phyloP scores from a whole-genome alignment of 352 stramenopile species.

The Phytophthora melonis region DNA sequence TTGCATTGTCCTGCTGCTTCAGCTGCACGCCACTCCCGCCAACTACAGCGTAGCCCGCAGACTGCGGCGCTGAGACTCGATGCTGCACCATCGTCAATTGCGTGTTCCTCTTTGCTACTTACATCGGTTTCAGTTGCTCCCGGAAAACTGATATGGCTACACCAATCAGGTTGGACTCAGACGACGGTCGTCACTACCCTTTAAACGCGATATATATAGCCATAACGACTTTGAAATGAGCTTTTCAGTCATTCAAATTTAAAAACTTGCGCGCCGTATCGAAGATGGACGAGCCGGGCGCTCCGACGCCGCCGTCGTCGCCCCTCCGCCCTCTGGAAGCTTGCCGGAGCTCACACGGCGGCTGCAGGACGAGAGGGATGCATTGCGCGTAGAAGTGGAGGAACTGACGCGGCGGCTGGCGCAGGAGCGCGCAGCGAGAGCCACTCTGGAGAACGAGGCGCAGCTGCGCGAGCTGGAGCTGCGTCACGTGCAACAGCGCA shows the following conservation, averaged over 20 bases:
- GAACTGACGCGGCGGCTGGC: conserved; percentile 56
- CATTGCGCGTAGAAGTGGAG: conserved; percentile 56
- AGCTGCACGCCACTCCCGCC: conserved; percentile 3
- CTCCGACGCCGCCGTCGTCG: conserved; percentile 16
- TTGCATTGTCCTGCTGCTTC: conserved; percentile 5
- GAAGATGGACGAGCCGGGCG: conserved; percentile 20
- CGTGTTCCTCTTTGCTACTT: conserved; percentile 7
- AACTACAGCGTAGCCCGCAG: conserved; percentile 16
- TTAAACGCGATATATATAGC: conserved; percentile 5
- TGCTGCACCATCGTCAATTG: conserved; percentile 27
- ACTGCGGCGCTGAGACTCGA: conserved; percentile 13
- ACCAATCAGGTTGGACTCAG: neutral
- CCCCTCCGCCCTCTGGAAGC: conserved; percentile 23
- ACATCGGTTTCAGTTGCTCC: neutral
- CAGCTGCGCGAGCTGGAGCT: conserved; percentile 76
- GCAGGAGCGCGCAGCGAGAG: conserved; percentile 46
- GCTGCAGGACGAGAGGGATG: conserved; percentile 71
- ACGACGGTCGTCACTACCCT: neutral
- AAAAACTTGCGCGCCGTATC: conserved; percentile 26
- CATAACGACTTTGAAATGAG: conserved; percentile 13
- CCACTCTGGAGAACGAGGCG: conserved; percentile 64
- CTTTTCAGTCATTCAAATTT: conserved; percentile 29
- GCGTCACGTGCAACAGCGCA: conserved; percentile 70
- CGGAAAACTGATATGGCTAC: neutral
- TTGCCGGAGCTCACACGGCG: conserved; percentile 70